Percentiles rank a stretch among this genome's conserved stretches.
These are phyloP conservation scores for Ascochyta rabiei DNA, from an alignment of 2,329 filamentous ascomycete species.

Conservation along the genomic window DNA sequence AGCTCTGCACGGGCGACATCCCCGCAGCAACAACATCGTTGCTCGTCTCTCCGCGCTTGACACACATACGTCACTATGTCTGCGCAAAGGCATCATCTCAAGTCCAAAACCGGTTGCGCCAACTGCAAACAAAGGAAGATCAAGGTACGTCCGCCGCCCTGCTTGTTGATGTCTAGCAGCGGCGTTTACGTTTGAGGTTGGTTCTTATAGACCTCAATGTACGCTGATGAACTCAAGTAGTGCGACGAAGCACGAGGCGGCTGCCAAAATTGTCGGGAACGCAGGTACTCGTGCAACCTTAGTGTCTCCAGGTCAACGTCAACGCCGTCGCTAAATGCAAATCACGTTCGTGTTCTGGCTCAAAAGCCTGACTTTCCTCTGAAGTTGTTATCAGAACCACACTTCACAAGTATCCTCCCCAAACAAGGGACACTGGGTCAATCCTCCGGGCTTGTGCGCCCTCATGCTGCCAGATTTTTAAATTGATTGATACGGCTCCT, in stretches of 20 bases:
- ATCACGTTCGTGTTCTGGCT: neutral
- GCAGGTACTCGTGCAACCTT: slow-evolving; percentile 26
- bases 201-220: neutral
- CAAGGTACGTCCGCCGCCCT: neutral
- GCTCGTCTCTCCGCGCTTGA: neutral
- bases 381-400: slow-evolving; percentile 9
- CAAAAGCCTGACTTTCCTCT: neutral
- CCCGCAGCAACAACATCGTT: neutral
- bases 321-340: neutral
- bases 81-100: neutral
- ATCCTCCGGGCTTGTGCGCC: slow-evolving; percentile 16
- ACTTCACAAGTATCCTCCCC: slow-evolving; percentile 18
- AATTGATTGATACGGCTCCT: slow-evolving; percentile 17
- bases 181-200: neutral
- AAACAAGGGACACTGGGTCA: slow-evolving; percentile 17
- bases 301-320: slow-evolving; percentile 16
- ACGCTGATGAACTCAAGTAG: slow-evolving; percentile 6
- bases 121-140: slow-evolving; percentile 12
- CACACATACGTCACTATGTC: neutral
- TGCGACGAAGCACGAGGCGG: slow-evolving; percentile 8
- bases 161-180: neutral
- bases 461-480: slow-evolving; percentile 27
- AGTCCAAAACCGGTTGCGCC: slow-evolving; percentile 6
- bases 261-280: slow-evolving; percentile 3
- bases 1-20: neutral